A percentile compares a stretch with the other conserved stretches of the same genome.
phyloP scores from a whole-genome alignment of 768 basidiomycete genomes.

The Panaeolus cyanescens region DNA sequence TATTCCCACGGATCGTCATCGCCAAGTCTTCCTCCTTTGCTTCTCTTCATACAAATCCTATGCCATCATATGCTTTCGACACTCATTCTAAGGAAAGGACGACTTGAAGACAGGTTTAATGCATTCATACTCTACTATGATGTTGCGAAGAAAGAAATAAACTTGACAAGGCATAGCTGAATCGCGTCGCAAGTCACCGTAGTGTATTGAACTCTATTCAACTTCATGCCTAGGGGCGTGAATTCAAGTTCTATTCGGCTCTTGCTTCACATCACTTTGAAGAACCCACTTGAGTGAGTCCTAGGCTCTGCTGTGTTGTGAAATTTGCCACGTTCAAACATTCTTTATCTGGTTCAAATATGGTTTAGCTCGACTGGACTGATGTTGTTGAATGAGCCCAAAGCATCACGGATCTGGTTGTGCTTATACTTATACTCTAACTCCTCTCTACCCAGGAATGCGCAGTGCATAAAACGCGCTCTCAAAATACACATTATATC shows the following conservation, averaged over 20 bases:
- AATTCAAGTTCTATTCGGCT: background rate
- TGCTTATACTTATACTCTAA: too few relatives aligned
- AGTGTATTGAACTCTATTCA: background rate
- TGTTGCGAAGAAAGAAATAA: too few relatives aligned
- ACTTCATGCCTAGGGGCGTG: background rate
- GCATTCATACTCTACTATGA: too few relatives aligned
- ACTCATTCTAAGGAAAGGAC: too few relatives aligned
- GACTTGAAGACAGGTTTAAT: too few relatives aligned
- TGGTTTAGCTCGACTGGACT: background rate
- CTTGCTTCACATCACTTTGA: background rate
- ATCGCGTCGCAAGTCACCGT: too few relatives aligned
- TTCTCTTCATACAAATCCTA: background rate
- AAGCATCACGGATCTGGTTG: too few relatives aligned
- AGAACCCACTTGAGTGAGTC: background rate
- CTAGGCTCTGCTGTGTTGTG: background rate
- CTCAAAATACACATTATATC: background rate
- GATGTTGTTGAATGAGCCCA: background rate
- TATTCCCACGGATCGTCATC: slow-evolving; percentile 3
- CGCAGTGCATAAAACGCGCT: background rate
- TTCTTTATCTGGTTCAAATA: background rate
- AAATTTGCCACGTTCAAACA: background rate
- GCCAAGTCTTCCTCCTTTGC: background rate
- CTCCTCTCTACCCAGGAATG: background rate
- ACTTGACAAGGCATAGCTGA: too few relatives aligned
- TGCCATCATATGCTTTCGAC: background rate